Percentiles rank a stretch among this genome's conserved stretches.
Conservation (phyloP, 441 rosid species). For the Theobroma grandiflorum region DNA sequence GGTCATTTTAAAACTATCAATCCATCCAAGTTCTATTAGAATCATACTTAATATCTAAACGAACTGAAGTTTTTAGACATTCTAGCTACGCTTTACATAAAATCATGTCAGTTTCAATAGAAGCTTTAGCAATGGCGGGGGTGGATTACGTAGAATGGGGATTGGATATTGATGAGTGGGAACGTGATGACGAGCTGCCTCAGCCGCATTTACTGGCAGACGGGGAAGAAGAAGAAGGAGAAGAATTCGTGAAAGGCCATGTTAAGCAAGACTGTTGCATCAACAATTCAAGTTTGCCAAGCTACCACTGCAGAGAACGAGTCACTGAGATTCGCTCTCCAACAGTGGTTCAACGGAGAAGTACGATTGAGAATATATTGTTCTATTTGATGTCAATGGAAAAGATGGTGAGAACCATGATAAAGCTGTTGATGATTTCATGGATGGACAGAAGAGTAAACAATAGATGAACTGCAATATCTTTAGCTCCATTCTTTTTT, state of each 20-base stretch:
- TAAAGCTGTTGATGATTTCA: not conserved
- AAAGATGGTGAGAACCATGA: not conserved
- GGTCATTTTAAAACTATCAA: not conserved
- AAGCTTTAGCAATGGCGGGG: slow-evolving; percentile 55
- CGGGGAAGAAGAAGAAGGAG: slow-evolving; percentile 27
- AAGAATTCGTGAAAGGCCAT: not conserved
- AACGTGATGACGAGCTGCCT: slow-evolving; percentile 22
- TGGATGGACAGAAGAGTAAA: not conserved
- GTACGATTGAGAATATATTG: not conserved
- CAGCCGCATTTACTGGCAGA: slow-evolving; percentile 39
- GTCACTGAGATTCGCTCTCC: not conserved
- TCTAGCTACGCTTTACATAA: not conserved
- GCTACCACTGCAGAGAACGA: not conserved
- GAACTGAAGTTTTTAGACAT: not conserved
- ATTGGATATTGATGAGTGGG: slow-evolving; percentile 38
- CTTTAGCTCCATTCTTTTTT: not conserved
- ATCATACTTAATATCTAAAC: not conserved
- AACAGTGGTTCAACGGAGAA: not conserved
- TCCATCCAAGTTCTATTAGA: not conserved
- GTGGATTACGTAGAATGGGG: slow-evolving; percentile 29
- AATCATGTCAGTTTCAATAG: slow-evolving; percentile 35
- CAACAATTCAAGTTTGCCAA: too few relatives aligned
- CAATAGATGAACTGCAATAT: not conserved
- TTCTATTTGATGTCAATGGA: not conserved
- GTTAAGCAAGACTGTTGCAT: not conserved